Conservation (phyloP, 202 grass and related monocot genomes). For the Eragrostis tef region DNA sequence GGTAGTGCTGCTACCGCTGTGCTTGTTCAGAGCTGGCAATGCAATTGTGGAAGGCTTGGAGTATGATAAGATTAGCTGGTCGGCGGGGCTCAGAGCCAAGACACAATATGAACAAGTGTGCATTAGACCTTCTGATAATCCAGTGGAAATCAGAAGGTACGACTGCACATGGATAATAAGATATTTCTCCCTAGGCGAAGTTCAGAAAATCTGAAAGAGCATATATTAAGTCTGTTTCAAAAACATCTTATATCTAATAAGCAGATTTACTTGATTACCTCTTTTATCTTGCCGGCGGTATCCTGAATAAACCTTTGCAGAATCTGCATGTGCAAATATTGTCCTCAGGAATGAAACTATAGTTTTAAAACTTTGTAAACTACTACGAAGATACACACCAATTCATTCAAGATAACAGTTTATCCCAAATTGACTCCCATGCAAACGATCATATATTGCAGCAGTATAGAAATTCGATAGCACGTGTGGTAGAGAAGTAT, state of each 20-base stretch:
- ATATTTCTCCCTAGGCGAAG: not conserved
- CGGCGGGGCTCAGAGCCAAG: no score
- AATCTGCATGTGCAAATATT: slow-evolving; percentile 37
- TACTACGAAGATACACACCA: not conserved
- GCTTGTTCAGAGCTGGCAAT: not conserved
- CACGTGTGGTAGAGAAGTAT: not conserved
- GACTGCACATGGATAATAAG: not conserved
- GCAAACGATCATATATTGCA: not conserved
- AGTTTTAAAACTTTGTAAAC: not conserved
- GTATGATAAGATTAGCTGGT: not conserved
- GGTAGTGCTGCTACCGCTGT: not conserved
- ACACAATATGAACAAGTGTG: not conserved
- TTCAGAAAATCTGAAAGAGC: not conserved
- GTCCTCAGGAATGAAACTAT: not conserved
- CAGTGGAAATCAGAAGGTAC: not conserved
- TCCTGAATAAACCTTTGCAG: slow-evolving; percentile 17
- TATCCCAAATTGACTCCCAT: not conserved
- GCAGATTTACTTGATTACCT: slow-evolving; percentile 23
- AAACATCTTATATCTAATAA: not conserved
- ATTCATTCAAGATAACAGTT: not conserved
- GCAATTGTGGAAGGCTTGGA: not conserved
- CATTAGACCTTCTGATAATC: not conserved
- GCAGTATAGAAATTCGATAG: not conserved
- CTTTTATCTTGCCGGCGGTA: not conserved
- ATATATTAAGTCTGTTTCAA: not conserved